These are phyloP conservation scores for Dipteronia sinensis DNA, from an alignment of 345 rosid species.

Conservation along the genomic window DNA sequence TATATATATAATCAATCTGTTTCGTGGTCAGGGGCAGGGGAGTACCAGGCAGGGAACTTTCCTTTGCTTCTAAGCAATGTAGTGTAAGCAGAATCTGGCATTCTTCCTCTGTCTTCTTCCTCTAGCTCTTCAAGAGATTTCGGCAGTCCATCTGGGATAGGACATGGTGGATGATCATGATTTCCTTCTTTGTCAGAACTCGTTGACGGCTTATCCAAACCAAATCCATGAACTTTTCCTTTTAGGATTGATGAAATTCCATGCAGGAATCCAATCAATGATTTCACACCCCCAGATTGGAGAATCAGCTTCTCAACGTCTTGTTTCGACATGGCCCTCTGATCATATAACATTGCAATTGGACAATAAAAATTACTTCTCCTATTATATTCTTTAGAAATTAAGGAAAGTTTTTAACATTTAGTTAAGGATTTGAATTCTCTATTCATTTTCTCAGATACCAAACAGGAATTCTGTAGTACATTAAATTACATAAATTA, in stretches of 20 bases:
- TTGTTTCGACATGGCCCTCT: slow-evolving; percentile 55
- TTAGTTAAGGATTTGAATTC: not conserved
- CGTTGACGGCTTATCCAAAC: slow-evolving; percentile 22
- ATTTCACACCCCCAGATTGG: slow-evolving; percentile 64
- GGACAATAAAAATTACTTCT: not conserved
- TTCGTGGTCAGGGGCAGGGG: slow-evolving; percentile 73
- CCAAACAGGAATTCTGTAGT: not conserved
- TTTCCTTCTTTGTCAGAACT: slow-evolving; percentile 28
- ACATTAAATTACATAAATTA: not conserved
- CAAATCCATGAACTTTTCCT: slow-evolving; percentile 27
- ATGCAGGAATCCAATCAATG: slow-evolving; percentile 69
- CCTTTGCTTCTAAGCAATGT: slow-evolving; percentile 71
- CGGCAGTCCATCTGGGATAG: slow-evolving; percentile 82
- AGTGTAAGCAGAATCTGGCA: slow-evolving; percentile 82
- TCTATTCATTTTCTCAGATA: not conserved
- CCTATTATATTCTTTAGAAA: no score
- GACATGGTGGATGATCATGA: slow-evolving; percentile 26
- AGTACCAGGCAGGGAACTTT: slow-evolving; percentile 73
- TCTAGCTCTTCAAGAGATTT: slow-evolving; percentile 68
- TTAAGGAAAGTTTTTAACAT: not conserved
- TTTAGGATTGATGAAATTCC: slow-evolving; percentile 54
- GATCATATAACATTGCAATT: slow-evolving; percentile 17
- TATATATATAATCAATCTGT: slow-evolving; percentile 43
- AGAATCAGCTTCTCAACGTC: slow-evolving; percentile 69
- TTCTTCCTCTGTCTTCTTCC: slow-evolving; percentile 72